These are phyloP conservation scores for Podila clonocystis DNA, from an alignment of 192 early-diverging fungal genomes.

Conservation along the genomic window DNA sequence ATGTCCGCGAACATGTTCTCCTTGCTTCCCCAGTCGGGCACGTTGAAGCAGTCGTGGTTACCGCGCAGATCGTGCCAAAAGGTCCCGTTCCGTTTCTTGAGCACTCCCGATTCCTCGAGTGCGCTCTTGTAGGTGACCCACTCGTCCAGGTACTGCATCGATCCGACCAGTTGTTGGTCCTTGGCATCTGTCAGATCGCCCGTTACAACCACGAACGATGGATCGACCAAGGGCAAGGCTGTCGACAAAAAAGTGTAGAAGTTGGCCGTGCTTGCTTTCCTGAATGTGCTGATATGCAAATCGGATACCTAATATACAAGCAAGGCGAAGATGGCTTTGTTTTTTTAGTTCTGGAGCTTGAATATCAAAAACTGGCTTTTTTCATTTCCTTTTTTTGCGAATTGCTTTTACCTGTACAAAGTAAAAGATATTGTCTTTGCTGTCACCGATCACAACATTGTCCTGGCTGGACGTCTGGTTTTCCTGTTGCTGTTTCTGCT, in stretches of 20 bases:
- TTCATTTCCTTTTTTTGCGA: background rate
- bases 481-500: background rate
- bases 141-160: constrained; percentile 83
- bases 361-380: background rate
- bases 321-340: background rate
- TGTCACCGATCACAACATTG: constrained; percentile 57
- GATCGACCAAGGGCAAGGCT: constrained; percentile 80
- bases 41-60: constrained; percentile 94
- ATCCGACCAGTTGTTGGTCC: constrained; percentile 67
- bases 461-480: constrained; percentile 9
- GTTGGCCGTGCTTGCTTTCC: constrained; percentile 72
- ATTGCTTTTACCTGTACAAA: constrained; percentile 71
- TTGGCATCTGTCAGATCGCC: constrained; percentile 94
- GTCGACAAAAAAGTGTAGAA: constrained; percentile 79
- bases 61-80: constrained; percentile 92
- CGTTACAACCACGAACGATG: constrained; percentile 82
- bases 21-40: constrained; percentile 65
- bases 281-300: constrained; percentile 84
- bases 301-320: constrained; percentile 72
- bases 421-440: constrained; percentile 69
- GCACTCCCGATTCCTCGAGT: constrained; percentile 62
- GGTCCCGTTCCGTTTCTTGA: constrained; percentile 57
- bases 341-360: too few species aligned
- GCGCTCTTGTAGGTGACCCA: constrained; percentile 78
- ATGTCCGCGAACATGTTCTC: constrained; percentile 72